Percentiles rank a stretch among this genome's conserved stretches.
These are phyloP conservation scores for Ceratobasidium papillatum DNA, from an alignment of 1,284 basidiomycete genomes.

Conservation along the genomic window DNA sequence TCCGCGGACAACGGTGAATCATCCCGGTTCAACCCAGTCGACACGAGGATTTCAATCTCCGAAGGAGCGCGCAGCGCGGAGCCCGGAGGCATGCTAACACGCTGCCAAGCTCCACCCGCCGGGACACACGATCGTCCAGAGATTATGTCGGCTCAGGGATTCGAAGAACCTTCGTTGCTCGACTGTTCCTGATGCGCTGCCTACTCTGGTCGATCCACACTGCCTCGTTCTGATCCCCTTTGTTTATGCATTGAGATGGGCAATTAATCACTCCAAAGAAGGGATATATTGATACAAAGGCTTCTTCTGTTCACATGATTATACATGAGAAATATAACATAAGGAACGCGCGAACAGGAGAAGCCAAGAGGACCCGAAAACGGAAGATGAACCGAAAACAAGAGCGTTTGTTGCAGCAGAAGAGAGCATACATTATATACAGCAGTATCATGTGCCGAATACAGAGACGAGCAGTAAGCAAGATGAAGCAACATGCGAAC, in stretches of 20 bases:
- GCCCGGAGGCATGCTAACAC: background rate
- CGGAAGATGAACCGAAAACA: background rate
- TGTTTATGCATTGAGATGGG: background rate
- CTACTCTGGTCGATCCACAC: background rate
- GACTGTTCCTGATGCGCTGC: no score
- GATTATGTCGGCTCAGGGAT: no score
- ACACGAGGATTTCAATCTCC: background rate
- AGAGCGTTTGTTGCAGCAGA: background rate
- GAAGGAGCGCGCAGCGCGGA: background rate
- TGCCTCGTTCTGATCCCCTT: background rate
- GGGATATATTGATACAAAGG: background rate
- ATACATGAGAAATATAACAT: background rate
- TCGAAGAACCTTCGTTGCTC: no score
- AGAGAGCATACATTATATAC: background rate
- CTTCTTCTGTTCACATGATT: conserved; percentile 9
- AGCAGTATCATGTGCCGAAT: background rate
- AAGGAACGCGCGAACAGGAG: background rate
- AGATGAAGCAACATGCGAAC: background rate
- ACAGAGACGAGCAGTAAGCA: background rate
- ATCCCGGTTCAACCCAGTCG: background rate
- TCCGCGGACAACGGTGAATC: background rate
- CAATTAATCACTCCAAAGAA: background rate
- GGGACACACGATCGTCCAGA: no score
- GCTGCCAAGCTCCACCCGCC: background rate
- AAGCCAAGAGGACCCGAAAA: conserved; percentile 5